Base-by-base conservation (phyloP, 176 grass and related monocot species). In the Oryza coarctata region DNA sequence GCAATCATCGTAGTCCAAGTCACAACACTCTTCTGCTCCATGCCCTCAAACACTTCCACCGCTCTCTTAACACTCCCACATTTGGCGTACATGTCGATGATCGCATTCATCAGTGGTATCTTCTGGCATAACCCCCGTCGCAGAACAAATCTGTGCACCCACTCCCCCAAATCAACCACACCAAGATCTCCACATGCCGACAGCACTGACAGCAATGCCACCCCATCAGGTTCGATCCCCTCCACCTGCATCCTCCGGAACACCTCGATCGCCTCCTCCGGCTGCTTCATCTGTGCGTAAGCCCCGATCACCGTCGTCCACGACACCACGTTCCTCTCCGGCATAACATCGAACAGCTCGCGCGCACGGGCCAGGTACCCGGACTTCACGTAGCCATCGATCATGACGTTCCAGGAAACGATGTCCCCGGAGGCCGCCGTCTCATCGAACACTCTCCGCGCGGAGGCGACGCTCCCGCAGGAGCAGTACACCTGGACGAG, bases 1-100 rank as follows among this genome's bases (percentile, higher is more conserved):
- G 87, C 85, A 11, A 97, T 90, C 75, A 90, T 44, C 5, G 91
- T 91, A 4, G 89, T 97, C 89, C 91, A 97, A 39, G 88, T 90
- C 12, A 94, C 72, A 0, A 91, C 80, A 6, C 81, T 94, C 87
- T 77, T 97, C 23, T 90, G 81, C 65, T 76, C 67, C 86, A 94
- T 89, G 34, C 88, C 69, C 65, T 91, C 85, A 84, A 97, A 97
- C 17, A 97, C 86, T 70, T 93, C 91, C 10, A 88, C 20, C 26
- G 88, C 91, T 78, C 85, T 91, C 20, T 12, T 23, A 31, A 93
- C 83, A 44, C 70, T 87, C 31, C 94, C 90, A 14, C 88, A 97
- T 68, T 93, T 97, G 34, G 86, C 64, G 57, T 97, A 93, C 94
- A 97, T 93, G 73, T 93, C 94, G 23, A 97, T 93, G 72, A 89